A percentile compares a stretch with the other conserved stretches of the same genome.
Conservation (phyloP, 1,284 basidiomycete genomes). For the Gastroboletus turbinatus region DNA sequence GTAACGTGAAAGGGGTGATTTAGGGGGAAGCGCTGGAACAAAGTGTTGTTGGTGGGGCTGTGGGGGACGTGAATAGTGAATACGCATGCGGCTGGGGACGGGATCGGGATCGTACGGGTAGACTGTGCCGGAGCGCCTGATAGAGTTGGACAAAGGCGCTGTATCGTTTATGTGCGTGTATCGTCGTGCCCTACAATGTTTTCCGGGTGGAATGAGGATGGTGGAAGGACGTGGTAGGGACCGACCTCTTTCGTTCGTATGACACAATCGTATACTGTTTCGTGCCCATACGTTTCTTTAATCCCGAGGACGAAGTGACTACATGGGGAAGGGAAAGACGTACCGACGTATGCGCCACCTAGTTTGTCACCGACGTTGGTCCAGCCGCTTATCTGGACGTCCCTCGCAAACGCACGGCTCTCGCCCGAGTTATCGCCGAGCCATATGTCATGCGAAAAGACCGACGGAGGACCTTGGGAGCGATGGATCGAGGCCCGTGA, state of each 20-base stretch:
- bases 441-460: slow-evolving; percentile 65
- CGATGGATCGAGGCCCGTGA: slow-evolving; percentile 17
- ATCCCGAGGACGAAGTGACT: not conserved
- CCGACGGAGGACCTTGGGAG: slow-evolving; percentile 48
- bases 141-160: slow-evolving; percentile 65
- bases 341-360: slow-evolving; percentile 63
- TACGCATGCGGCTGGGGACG: not conserved
- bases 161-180: slow-evolving; percentile 71
- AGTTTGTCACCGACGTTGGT: slow-evolving; percentile 62
- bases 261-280: slow-evolving; percentile 59
- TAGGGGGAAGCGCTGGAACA: slow-evolving; percentile 67
- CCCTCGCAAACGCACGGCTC: slow-evolving; percentile 54
- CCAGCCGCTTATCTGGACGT: slow-evolving; percentile 66
- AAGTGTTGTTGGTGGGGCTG: slow-evolving; percentile 48
- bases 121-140: slow-evolving; percentile 45
- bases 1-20: slow-evolving; percentile 65
- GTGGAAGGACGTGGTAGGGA: not conserved
- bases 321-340: slow-evolving; percentile 14
- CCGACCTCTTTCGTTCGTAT: slow-evolving; percentile 60
- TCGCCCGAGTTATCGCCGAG: slow-evolving; percentile 57
- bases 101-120: slow-evolving; percentile 46
- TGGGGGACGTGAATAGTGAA: not conserved
- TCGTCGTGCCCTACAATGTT: slow-evolving; percentile 49
- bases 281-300: no score
- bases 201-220: not conserved